These are phyloP conservation scores for Trichoderma parareesei DNA, from an alignment of 495 filamentous ascomycete genomes.

Conservation along the genomic window DNA sequence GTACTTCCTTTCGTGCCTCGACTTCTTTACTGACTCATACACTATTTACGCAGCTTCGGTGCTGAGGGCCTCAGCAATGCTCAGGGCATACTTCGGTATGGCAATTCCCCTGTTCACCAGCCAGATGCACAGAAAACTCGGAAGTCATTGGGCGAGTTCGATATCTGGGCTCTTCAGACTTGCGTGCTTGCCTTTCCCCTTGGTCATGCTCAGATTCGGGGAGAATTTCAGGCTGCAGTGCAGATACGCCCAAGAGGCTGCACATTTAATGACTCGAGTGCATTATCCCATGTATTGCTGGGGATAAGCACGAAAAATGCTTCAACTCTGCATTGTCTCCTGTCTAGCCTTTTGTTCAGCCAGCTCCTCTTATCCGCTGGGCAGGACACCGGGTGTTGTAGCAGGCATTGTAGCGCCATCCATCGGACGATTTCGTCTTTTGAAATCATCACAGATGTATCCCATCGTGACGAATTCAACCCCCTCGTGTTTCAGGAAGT, in stretches of 20 bases:
- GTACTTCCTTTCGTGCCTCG: conserved; percentile 58
- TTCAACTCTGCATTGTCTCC: no score
- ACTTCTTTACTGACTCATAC: conserved; percentile 64
- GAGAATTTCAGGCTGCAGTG: neutral
- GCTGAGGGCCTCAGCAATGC: conserved; percentile 57
- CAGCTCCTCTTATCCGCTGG: no score
- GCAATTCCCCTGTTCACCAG: conserved; percentile 62
- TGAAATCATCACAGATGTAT: conserved; percentile 50
- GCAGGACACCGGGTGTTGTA: no score
- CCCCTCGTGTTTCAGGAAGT: conserved; percentile 45
- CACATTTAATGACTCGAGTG: neutral
- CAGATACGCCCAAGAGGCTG: neutral
- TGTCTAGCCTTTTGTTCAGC: no score
- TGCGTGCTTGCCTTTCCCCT: conserved; percentile 60
- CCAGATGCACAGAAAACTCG: conserved; percentile 54
- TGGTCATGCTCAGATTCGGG: neutral
- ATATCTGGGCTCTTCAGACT: conserved; percentile 60
- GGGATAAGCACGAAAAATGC: no score
- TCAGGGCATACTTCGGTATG: conserved; percentile 48
- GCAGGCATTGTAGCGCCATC: neutral
- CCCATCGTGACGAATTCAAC: conserved; percentile 49
- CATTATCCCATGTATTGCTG: neutral
- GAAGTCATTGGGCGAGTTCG: conserved; percentile 57
- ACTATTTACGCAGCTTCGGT: conserved; percentile 67
- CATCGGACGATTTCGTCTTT: conserved; percentile 22